A percentile compares a stretch with the other conserved stretches of the same genome.
These are phyloP conservation scores for Fraxinus albicans DNA, from an alignment of 305 asterid species.

Conservation along the genomic window DNA sequence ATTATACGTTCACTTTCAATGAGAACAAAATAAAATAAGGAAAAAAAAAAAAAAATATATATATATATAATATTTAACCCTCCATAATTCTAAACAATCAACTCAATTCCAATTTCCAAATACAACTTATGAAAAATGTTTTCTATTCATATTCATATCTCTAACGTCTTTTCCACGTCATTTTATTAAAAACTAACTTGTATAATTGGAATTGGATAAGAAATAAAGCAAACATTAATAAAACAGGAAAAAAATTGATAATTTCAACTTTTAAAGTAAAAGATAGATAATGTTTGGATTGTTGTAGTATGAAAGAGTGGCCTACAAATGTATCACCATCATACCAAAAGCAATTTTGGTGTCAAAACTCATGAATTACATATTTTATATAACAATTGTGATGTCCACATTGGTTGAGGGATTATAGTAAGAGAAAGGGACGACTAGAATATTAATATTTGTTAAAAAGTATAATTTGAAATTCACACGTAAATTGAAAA, in stretches of 20 bases:
- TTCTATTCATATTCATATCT: background rate
- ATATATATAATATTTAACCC: no score
- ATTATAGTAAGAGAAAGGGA: background rate
- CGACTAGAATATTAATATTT: background rate
- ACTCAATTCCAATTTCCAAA: background rate
- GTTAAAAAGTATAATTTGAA: background rate
- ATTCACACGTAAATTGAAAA: background rate
- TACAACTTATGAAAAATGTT: background rate
- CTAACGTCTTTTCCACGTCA: background rate
- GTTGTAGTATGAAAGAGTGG: background rate
- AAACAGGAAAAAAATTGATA: background rate
- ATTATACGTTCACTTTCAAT: background rate
- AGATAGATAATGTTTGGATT: background rate
- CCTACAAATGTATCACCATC: background rate
- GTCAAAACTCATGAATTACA: background rate
- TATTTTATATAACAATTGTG: background rate
- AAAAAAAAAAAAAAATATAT: no score
- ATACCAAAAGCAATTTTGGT: background rate
- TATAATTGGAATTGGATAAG: background rate
- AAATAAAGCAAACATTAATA: background rate
- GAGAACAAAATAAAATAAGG: no score
- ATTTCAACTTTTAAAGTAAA: background rate
- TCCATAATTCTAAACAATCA: background rate
- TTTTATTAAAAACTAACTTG: background rate
- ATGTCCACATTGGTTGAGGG: background rate